Base-by-base conservation (phyloP, 345 rosid genomes). In the Passiflora organensis region DNA sequence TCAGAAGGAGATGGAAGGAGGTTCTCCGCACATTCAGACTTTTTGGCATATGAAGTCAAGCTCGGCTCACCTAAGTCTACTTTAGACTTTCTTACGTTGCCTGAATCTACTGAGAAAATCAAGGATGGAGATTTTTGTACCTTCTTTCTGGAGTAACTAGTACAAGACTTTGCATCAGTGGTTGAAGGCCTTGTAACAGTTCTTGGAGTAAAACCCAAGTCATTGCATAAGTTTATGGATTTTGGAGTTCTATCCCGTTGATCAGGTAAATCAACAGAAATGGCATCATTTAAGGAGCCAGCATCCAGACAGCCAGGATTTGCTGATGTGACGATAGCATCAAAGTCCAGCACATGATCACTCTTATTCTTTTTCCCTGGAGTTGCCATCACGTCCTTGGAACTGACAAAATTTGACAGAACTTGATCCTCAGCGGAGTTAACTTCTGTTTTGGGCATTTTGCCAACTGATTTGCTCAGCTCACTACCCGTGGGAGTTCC, bases 141-240 rank as follows among this genome's bases (percentile, higher is more conserved):
- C n/a, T 72, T 61, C 71, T 70, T 84, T 72, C 88, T 79, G 45
- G 78, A 54, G 70, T 80, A 80, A 70, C 71, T 78, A 37, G 46
- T 2, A 16, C 66, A 55, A 37, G 47, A 58, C 68, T 56, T 67
- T 18, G 67, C 55, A 50, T 36, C 57, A 43, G 58, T 59, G 19
- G 49, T 21, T 32, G 53, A 47, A 55, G 82, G 48, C 62, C 16
- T 68, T 53, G 62, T 76, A 42, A 62, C 71, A 61, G 54, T 72
- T 63, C 49, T 50, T 24, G 72, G 64, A 41, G 66, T 38, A 59
- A 73, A 61, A 23, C 53, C 64, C 39, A 61, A 48, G 32, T 43
- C 74, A 47, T 46, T 54, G 15, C 55, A 43, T 13, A 56, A 28
- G 55, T 51, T 58, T 34, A 44, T 20, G 42, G 80, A 53, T 6